These are phyloP conservation scores for Chlorella sp. DNA, from an alignment of 139 green algal species.

Conservation along the genomic window DNA sequence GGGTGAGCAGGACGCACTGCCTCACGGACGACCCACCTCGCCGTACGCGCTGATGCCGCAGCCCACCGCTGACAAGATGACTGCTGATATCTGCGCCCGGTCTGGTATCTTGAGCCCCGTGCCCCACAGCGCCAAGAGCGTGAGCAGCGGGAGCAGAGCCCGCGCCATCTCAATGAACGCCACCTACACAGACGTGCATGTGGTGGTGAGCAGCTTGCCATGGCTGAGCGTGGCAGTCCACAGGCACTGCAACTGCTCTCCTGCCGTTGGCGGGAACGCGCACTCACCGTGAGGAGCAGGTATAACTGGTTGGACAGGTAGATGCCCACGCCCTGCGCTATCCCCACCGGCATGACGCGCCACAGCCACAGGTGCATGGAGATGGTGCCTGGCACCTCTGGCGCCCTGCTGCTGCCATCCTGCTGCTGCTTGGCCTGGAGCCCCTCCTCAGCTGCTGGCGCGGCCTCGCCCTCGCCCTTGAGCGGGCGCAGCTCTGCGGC, in stretches of 20 bases:
- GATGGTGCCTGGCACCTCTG: too few species aligned
- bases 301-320: conserved; percentile 7
- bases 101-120: conserved; percentile 18
- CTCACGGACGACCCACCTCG: too few species aligned
- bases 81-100: conserved; percentile 5
- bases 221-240: too few species aligned
- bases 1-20: too few species aligned
- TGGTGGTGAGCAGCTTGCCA: too few species aligned
- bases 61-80: conserved; percentile 18
- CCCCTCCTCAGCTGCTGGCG: too few species aligned
- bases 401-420: too few species aligned
- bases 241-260: neutral
- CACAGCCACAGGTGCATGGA: neutral
- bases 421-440: too few species aligned
- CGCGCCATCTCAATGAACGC: conserved; percentile 30
- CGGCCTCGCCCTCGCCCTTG: too few species aligned
- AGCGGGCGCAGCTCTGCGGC: too few species aligned
- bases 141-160: conserved; percentile 20
- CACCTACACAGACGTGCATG: conserved; percentile 4
- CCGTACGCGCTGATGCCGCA: conserved; percentile 22
- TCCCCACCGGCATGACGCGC: conserved; percentile 17
- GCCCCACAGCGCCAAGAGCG: conserved; percentile 16
- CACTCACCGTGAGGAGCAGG: conserved; percentile 7
- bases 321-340: conserved; percentile 4
- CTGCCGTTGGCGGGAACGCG: neutral